phyloP scores from a whole-genome alignment of 176 grass and related monocot genomes.

The Oryza longistaminata region DNA sequence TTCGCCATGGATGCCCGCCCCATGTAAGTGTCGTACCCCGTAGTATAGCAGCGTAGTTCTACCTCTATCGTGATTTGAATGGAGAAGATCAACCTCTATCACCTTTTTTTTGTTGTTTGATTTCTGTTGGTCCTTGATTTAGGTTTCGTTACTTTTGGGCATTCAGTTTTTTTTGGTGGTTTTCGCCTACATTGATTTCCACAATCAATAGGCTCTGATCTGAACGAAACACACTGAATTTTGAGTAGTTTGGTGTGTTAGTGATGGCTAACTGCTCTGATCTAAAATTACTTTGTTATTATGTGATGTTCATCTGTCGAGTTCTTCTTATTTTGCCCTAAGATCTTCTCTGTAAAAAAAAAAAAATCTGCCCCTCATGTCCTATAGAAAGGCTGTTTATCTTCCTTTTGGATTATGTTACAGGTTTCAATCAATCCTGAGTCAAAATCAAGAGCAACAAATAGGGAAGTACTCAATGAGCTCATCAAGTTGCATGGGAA shows the following conservation, averaged over 20 bases:
- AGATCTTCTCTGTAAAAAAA: not conserved
- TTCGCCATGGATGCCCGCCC: too few species aligned
- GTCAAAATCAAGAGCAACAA: slow-evolving; percentile 60
- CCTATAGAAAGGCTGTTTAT: not conserved
- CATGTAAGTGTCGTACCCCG: not conserved
- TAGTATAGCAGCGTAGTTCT: not conserved
- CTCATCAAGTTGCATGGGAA: slow-evolving; percentile 57
- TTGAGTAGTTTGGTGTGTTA: not conserved
- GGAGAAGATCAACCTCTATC: not conserved
- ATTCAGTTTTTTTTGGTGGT: not conserved
- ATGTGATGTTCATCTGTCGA: not conserved
- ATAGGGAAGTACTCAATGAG: slow-evolving; percentile 65
- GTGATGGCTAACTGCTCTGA: not conserved
- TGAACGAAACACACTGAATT: not conserved
- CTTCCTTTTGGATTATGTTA: not conserved
- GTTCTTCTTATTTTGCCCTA: not conserved
- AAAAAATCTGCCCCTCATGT: too few species aligned
- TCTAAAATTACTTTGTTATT: not conserved
- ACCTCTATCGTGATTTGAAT: not conserved
- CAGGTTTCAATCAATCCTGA: slow-evolving; percentile 81
- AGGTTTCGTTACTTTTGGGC: not conserved
- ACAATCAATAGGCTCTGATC: not conserved
- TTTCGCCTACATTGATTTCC: not conserved
- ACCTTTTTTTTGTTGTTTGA: not conserved
- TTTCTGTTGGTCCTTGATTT: not conserved